A percentile compares a stretch with the other conserved stretches of the same genome.
phyloP scores from a whole-genome alignment of 352 stramenopile genomes.

The Aphanomyces euteiches region DNA sequence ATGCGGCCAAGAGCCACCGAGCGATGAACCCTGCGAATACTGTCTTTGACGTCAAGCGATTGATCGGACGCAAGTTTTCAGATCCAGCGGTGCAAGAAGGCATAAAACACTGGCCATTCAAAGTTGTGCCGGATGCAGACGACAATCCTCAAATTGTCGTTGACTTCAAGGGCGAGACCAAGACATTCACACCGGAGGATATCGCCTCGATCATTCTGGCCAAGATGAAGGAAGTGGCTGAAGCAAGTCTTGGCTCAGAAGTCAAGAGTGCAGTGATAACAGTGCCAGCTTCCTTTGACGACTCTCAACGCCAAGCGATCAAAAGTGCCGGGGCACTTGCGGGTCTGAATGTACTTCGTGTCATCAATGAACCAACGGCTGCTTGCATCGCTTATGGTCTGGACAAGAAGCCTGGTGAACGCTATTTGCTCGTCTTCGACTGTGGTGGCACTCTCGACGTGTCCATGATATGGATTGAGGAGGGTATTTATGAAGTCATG shows the following conservation, averaged over 20 bases:
- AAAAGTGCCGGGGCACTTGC: constrained; percentile 90
- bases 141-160: constrained; percentile 82
- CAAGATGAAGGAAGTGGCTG: constrained; percentile 80
- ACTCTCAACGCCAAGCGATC: constrained; percentile 92
- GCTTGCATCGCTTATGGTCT: constrained; percentile 89
- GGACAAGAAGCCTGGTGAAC: constrained; percentile 85
- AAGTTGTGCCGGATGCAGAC: constrained; percentile 67
- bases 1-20: constrained; percentile 79
- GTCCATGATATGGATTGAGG: constrained; percentile 86
- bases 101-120: constrained; percentile 66
- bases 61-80: constrained; percentile 93
- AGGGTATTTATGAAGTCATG: constrained; percentile 94
- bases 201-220: constrained; percentile 81
- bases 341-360: constrained; percentile 90
- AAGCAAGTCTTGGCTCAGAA: constrained; percentile 67
- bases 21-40: constrained; percentile 92
- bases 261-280: constrained; percentile 86
- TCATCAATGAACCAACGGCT: constrained; percentile 96
- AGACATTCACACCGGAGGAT: constrained; percentile 84
- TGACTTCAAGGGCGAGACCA: constrained; percentile 73
- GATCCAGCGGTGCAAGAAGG: constrained; percentile 87
- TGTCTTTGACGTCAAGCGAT: constrained; percentile 94
- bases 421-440: constrained; percentile 92
- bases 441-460: constrained; percentile 89
- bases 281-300: constrained; percentile 96